Base-by-base conservation (phyloP, 257 asterid species). In the Agastache rugosa region DNA sequence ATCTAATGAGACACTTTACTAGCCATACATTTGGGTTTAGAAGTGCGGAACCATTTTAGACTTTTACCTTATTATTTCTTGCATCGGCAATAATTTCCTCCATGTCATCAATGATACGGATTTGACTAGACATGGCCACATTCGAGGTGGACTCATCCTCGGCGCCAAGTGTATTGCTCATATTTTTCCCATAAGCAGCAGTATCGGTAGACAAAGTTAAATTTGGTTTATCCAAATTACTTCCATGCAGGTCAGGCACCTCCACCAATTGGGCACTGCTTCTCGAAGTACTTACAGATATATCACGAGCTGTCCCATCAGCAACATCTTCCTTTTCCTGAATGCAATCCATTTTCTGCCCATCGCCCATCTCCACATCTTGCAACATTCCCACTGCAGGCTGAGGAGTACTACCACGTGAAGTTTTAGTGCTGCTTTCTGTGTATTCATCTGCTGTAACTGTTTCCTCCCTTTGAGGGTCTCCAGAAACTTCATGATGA, bases 51-150 rank as follows among this genome's bases (percentile, higher is more conserved):
- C 50, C 39, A 59, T 29, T 37, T 8, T 11, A 67, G 0, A 66
- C 35, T 39, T 39, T 0, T 39, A 92, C 99, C 99, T 92, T 92
- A 78, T 86, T 85, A 79, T 80, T 83, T 77, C 84, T 89, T 20
- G 97, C 93, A 83, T 81, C 92, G 14, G 83, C 74, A 75, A 94
- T 83, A 63, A 79, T 74, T 62, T 89, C 92, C 72, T 92, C 97
- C 50, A 94, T 81, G 77, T 80, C 85, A 67, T 85, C 93, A 70
- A 78, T 63, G 47, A 73, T 66, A 74, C 72, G 82, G 42, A 78
- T 59, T 78, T 91, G 88, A 64, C 84, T 83, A 50, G 90, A 80
- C 58, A 85, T 63, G 76, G 81, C 54, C 19, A 78, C 63, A 67
- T 71, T 85, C 50, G 75, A 48, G 74, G 73, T 37, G 34, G 81